Evolutionary conservation across 2,329 filamentous ascomycete genomes (phyloP).

Genomic region (Mycocentrospora acerina): DNA sequence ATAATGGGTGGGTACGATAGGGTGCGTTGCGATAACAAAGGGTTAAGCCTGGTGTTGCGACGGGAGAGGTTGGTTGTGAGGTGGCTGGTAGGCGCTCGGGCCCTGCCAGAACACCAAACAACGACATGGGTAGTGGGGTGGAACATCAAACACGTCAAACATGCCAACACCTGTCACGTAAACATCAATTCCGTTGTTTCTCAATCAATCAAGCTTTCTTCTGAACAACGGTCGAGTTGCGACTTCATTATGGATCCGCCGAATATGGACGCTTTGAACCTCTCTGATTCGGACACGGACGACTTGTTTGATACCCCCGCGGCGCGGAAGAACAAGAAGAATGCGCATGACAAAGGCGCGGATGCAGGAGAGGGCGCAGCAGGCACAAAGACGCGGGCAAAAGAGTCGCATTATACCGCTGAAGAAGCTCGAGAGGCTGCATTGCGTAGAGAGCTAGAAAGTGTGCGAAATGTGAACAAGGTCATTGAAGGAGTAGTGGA

Average conservation of each 20-base stretch:
- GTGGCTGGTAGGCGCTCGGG: constrained; percentile 19
- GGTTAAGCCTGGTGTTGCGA: constrained; percentile 12
- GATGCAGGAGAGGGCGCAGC: constrained; percentile 45
- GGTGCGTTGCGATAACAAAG: constrained; percentile 15
- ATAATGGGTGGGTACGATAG: constrained; percentile 18
- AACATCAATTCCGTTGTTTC: not conserved
- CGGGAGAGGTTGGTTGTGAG: constrained; percentile 29
- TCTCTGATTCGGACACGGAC: constrained; percentile 59
- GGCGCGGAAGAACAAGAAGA: constrained; percentile 37
- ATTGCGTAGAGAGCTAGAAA: constrained; percentile 77
- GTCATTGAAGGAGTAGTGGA: constrained; percentile 78
- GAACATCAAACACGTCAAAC: constrained; percentile 26
- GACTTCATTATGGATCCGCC: constrained; percentile 38
- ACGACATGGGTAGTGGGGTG: no score
- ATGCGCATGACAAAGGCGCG: constrained; percentile 35
- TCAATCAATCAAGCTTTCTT: no score
- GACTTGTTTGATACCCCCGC: constrained; percentile 61
- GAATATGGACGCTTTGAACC: constrained; percentile 53
- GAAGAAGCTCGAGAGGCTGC: constrained; percentile 71
- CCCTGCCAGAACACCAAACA: no score
- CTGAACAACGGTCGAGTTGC: no score
- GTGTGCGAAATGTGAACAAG: constrained; percentile 81
- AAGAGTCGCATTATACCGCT: constrained; percentile 59
- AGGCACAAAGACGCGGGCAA: constrained; percentile 39
- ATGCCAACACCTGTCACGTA: constrained; percentile 15